Base-by-base conservation (phyloP, 2,329 filamentous ascomycete genomes). In the Colletotrichum sp. region DNA sequence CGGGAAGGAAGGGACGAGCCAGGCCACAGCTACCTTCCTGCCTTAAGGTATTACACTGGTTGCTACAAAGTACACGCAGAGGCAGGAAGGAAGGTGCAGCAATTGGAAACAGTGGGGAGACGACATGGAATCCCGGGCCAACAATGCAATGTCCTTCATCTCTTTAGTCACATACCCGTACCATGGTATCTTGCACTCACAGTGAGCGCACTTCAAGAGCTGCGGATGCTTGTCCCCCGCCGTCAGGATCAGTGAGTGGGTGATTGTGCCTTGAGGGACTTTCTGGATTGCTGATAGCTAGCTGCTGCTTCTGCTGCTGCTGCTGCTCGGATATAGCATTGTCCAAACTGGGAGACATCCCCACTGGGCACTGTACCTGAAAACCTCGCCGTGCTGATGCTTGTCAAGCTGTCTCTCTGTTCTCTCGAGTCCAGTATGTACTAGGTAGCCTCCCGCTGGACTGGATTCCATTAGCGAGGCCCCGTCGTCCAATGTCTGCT, bases 1-100 rank as follows among this genome's bases (percentile, higher is more conserved):
- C n/a, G 71, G 71, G 71, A 73, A 70, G 70, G 70, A 71, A 71
- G 66, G 70, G 64, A 61, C 70, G 70, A 67, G 55, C 62, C 55
- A 72, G 55, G 18, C 12, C 58, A 62, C 18, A 52, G n/a, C 43
- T 52, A 21, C 43, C 43, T 24, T 52, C 43, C 43, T 52, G 43
- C n/a, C 43, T 52, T 21, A 34, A 34, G 32, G 5, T 7, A 34
- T 34, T 21, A 52, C 10, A n/a, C 43, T 21, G 43, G n/a, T 13
- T 13, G 43, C 3, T 21, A 21, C 43, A 48, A 16, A 16, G 15
- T 43, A n/a, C 38, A 48, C 38, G 4, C 38, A 52, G 43, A 52
- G n/a, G 43, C 18, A 52, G n/a, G 21, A 56, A 24, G 30, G 58
- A 62, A 30, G 13, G 28, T 32, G 32, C 28, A 24, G 30, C 48